Base-by-base conservation (phyloP, 768 basidiomycete species). In the Postia placenta region DNA sequence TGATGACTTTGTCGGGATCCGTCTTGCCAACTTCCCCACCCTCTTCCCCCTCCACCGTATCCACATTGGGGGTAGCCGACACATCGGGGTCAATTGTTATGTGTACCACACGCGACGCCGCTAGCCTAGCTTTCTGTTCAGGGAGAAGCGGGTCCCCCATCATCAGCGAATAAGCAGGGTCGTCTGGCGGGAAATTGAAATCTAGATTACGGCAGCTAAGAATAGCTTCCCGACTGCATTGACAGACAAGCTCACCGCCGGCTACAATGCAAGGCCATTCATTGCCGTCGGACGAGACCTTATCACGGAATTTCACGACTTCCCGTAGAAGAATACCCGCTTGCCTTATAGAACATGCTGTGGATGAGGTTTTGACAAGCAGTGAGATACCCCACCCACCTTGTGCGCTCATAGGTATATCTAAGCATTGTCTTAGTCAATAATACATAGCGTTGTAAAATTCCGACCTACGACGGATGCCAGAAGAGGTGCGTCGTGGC, bases 401-500 rank as follows among this genome's bases (percentile, higher is more conserved):
- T 81, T 41, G 80, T 71, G 52, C 92, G 78, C 67, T 98, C 94
- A 60, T 96, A 97, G 0, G 78, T 77, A 61, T 87, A 90, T 48
- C 85, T 72, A 45, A 11, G 25, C 53, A 57, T 1, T 48, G 39
- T 42, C 36, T 49, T 33, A 17, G 12, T 45, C 37, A 42, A 27
- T 15, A 7, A 33, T 33, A 33, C 15, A 33, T 33, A 15, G 15
- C 7, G 15, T 33, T 7, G 9, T 33, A 7, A 15, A 33, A 7
- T 7, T 33, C 9, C 42, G 11, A 69, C 78, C 50, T 66, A 92
- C 83, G 75, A 78, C 4, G 92, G 92, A 67, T 95, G 92, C 94
- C 94, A 97, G 65, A 96, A 97, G 20, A 95, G 70, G 69, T 97
- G 94, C 0, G 93, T 93, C 1, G 94, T 96, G 2, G 81, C 90